Evolutionary conservation across 192 early-diverging fungal species (phyloP), one percentile per base, ranked within the genome.

Genomic region (Dimargaris xerosporica): DNA sequence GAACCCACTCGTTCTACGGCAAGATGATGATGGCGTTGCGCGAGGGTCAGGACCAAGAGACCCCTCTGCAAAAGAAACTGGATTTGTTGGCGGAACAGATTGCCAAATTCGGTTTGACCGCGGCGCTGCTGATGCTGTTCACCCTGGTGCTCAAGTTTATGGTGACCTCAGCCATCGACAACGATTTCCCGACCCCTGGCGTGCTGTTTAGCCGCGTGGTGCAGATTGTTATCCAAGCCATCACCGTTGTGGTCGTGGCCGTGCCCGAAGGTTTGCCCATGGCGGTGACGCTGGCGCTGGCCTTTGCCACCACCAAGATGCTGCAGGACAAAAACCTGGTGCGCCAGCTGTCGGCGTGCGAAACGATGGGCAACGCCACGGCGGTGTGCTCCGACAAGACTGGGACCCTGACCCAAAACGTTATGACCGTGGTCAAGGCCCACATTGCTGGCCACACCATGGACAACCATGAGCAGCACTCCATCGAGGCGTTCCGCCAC

Each of bases 1-100:
- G 91, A 62, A 61, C 69, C 21, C 78, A 89, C 66, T 95, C 93
- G 25, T 83, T 87, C 74, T 90, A 89, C 71, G 95, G 95, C 54
- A 85, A 82, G 65, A 85, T 91, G 43, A 87, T 96, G 88, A 86
- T 91, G 77, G 87, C 89, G 0, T 82, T 98, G 76, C 82, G 85
- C 61, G 64, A 56, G 16, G 65, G 72, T 53, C 67, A 67, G 63
- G 67, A 71, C 67, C 46, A 58, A 34, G 87, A 81, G 60, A 98
- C 95, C 34, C 95, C 95, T 25, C 82, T 98, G 48, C 95, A 98
- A 78, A 62, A 74, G 56, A 96, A 96, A 74, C 82, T 98, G n/a
- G 85, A 88, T 41, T 70, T 75, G 42, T 76, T 98, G 26, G 92
- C 93, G 12, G 91, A 98, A 69, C 78, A 87, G 68, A 98, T 98